Evolutionary conservation across 352 stramenopile genomes (phyloP).

Genomic region (Pythium monospermum): DNA sequence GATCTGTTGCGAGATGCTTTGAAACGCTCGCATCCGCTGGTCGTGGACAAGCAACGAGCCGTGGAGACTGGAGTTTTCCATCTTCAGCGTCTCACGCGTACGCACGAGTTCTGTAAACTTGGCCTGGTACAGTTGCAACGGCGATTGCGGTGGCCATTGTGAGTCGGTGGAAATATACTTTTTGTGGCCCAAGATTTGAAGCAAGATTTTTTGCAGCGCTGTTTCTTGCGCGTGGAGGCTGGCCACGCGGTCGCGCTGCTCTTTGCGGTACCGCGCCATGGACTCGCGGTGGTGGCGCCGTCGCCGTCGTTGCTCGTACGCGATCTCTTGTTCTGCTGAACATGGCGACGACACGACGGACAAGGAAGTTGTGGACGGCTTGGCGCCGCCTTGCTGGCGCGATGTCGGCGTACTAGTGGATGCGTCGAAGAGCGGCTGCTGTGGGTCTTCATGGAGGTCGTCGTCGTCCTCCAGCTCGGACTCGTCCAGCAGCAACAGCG

Average conservation of each 20-base stretch:
- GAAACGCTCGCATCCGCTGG: constrained; percentile 15
- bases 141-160: neutral
- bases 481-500: too few species aligned
- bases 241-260: constrained; percentile 15
- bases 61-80: constrained; percentile 9
- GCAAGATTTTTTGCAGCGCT: constrained; percentile 11
- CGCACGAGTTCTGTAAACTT: constrained; percentile 19
- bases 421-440: too few species aligned
- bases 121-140: constrained; percentile 4
- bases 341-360: too few species aligned
- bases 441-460: too few species aligned
- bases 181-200: constrained; percentile 17
- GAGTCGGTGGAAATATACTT: constrained; percentile 8
- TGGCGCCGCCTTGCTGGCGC: too few species aligned
- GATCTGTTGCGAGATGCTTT: constrained; percentile 19
- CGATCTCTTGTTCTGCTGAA: too few species aligned
- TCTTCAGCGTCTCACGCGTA: constrained; percentile 7
- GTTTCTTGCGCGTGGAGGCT: constrained; percentile 11
- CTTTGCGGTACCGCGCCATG: constrained; percentile 18
- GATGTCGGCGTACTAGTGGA: too few species aligned
- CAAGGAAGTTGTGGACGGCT: too few species aligned
- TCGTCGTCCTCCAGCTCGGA: too few species aligned
- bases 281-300: constrained; percentile 15
- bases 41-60: constrained; percentile 1
- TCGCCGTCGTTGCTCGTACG: too few species aligned